Conservation (phyloP, 192 early-diverging fungal species). For the Spizellomyces sp. region DNA sequence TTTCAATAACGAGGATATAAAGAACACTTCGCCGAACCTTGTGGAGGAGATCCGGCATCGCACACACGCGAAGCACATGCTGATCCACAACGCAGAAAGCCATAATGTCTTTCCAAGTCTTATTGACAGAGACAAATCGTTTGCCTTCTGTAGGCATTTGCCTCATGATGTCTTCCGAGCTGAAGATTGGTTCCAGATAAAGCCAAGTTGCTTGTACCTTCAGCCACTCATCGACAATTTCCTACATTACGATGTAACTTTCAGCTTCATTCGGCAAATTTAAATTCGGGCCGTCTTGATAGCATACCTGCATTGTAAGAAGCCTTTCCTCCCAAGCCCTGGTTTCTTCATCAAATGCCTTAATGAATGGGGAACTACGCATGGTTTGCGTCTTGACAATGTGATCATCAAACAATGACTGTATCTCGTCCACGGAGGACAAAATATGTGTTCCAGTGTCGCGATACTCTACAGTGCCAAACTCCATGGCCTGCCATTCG, state of each 20-base stretch:
- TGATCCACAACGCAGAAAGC: constrained; percentile 45
- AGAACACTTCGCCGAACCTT: constrained; percentile 3
- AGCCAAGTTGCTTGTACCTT: constrained; percentile 67
- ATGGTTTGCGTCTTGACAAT: constrained; percentile 69
- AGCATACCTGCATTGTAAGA: constrained; percentile 51
- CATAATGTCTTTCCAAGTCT: constrained; percentile 67
- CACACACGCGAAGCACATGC: constrained; percentile 55
- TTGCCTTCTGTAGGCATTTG: constrained; percentile 68
- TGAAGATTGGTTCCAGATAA: constrained; percentile 65
- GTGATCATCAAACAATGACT: constrained; percentile 64
- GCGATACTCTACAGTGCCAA: constrained; percentile 56
- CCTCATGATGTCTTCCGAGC: constrained; percentile 67
- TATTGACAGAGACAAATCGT: constrained; percentile 59
- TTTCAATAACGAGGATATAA: neutral
- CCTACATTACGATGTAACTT: constrained; percentile 29
- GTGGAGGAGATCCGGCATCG: constrained; percentile 55
- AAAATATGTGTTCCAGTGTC: constrained; percentile 67
- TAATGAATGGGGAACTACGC: constrained; percentile 64
- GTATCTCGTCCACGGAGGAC: constrained; percentile 55
- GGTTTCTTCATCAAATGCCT: constrained; percentile 63
- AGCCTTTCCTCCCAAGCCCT: constrained; percentile 52
- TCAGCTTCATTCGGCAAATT: neutral
- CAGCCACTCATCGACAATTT: constrained; percentile 65
- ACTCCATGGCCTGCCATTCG: constrained; percentile 61
- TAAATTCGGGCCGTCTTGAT: neutral